Evolutionary conservation across 306 rosid genomes (phyloP).

Genomic region (Fragaria vesca): DNA sequence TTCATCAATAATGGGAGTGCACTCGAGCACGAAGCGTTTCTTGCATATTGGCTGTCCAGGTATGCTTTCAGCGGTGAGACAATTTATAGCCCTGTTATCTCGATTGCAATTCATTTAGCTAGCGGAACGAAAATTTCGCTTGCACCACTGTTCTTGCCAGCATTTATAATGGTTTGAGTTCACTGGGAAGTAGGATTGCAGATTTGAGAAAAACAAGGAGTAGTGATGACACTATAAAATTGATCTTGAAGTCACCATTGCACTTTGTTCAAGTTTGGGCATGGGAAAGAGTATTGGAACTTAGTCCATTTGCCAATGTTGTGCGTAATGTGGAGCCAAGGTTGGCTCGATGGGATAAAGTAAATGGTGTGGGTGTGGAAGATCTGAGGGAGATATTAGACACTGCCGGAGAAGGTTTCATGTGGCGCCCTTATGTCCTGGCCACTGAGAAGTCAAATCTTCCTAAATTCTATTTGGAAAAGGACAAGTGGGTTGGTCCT

Average conservation of each 20-base stretch:
- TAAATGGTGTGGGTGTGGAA: neutral
- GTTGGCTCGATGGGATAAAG: conserved; percentile 40
- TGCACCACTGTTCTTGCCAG: conserved; percentile 20
- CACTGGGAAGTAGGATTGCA: neutral
- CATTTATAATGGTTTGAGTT: conserved; percentile 17
- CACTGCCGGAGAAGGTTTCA: conserved; percentile 29
- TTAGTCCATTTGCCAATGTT: conserved; percentile 36
- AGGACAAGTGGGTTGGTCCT: conserved; percentile 21
- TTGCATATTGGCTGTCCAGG: conserved; percentile 38
- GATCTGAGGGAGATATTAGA: conserved; percentile 38
- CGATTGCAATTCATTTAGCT: conserved; percentile 22
- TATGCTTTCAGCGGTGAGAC: conserved; percentile 21
- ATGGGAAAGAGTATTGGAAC: conserved; percentile 47
- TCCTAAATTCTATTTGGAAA: conserved; percentile 28
- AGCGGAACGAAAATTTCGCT: conserved; percentile 11
- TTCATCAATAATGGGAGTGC: conserved; percentile 35
- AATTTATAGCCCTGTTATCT: conserved; percentile 8
- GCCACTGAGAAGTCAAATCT: conserved; percentile 11
- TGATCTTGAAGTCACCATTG: conserved; percentile 37
- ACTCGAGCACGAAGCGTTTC: conserved; percentile 56
- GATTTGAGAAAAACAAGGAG: neutral
- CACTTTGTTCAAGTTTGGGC: conserved; percentile 58
- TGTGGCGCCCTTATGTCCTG: conserved; percentile 44
- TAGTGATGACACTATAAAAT: too few species aligned
- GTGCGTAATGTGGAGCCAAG: conserved; percentile 10